A percentile compares a stretch with the other conserved stretches of the same genome.
These are phyloP conservation scores for Mycena citricolor DNA, from an alignment of 1,284 basidiomycete genomes.

Conservation along the genomic window DNA sequence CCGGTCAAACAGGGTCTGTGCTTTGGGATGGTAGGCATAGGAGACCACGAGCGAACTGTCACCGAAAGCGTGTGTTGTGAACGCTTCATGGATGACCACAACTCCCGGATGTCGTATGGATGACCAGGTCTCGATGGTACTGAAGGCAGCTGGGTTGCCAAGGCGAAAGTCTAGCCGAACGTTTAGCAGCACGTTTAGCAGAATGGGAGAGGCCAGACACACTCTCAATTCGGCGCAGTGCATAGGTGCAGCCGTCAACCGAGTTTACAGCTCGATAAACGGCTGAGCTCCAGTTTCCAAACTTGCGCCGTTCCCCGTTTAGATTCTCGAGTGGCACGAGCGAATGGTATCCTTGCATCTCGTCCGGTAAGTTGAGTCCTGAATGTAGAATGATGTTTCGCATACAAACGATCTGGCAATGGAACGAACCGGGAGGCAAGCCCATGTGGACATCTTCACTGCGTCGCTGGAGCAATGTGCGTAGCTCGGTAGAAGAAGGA, in stretches of 20 bases:
- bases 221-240: slow-evolving; percentile 87
- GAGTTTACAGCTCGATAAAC: slow-evolving; percentile 83
- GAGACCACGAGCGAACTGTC: slow-evolving; percentile 93
- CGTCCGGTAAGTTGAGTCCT: slow-evolving; percentile 74
- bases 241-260: slow-evolving; percentile 79
- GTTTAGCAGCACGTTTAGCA: slow-evolving; percentile 16
- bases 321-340: slow-evolving; percentile 75
- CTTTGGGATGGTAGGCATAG: slow-evolving; percentile 88
- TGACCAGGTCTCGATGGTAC: slow-evolving; percentile 86
- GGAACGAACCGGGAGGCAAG: slow-evolving; percentile 8
- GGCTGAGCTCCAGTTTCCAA: slow-evolving; percentile 76
- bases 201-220: slow-evolving; percentile 31
- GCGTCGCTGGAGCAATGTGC: slow-evolving; percentile 78
- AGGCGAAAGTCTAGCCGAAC: slow-evolving; percentile 74
- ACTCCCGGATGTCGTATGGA: slow-evolving; percentile 87
- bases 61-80: slow-evolving; percentile 91
- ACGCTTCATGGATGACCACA: slow-evolving; percentile 86
- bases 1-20: slow-evolving; percentile 79
- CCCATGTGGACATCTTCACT: slow-evolving; percentile 51
- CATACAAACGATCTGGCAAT: slow-evolving; percentile 25
- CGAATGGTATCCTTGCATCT: slow-evolving; percentile 90
- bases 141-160: slow-evolving; percentile 80
- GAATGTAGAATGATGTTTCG: no score
- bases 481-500: slow-evolving; percentile 63
- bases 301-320: slow-evolving; percentile 59